Conservation (phyloP, 2,329 filamentous ascomycete species). For the Fusarium duplospermum region DNA sequence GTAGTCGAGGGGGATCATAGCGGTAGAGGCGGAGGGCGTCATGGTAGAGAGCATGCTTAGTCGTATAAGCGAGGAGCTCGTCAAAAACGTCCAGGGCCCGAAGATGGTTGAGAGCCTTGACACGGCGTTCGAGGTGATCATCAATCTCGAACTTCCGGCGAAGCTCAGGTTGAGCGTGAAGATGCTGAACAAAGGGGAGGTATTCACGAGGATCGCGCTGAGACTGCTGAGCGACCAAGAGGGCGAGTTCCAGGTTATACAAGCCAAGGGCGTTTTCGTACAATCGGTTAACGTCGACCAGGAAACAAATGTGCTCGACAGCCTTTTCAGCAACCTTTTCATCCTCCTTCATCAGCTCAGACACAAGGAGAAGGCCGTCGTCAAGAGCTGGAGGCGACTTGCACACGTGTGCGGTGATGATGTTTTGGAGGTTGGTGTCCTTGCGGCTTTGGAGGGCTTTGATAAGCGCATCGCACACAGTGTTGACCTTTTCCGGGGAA, state of each 20-base stretch:
- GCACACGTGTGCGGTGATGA: slow-evolving; percentile 94
- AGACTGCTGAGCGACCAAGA: slow-evolving; percentile 93
- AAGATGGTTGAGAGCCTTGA: slow-evolving; percentile 83
- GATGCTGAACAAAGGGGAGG: slow-evolving; percentile 88
- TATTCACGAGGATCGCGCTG: slow-evolving; percentile 97
- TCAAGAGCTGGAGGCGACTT: slow-evolving; percentile 92
- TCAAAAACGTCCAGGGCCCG: slow-evolving; percentile 79
- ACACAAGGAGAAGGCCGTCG: slow-evolving; percentile 83
- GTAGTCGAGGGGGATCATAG: slow-evolving; percentile 77
- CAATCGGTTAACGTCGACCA: slow-evolving; percentile 90
- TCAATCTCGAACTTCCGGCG: slow-evolving; percentile 88
- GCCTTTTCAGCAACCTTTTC: slow-evolving; percentile 84
- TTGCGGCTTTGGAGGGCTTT: slow-evolving; percentile 71
- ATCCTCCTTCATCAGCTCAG: slow-evolving; percentile 76
- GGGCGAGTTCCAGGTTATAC: slow-evolving; percentile 89
- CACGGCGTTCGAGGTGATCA: slow-evolving; percentile 80
- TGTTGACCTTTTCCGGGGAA: slow-evolving; percentile 77
- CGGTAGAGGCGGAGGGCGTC: slow-evolving; percentile 84
- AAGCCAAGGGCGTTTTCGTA: slow-evolving; percentile 92
- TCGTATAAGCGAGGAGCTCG: slow-evolving; percentile 81
- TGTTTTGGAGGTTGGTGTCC: slow-evolving; percentile 81
- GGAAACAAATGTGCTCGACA: slow-evolving; percentile 96
- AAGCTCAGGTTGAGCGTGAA: slow-evolving; percentile 78
- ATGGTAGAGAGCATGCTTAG: slow-evolving; percentile 83
- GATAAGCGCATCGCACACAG: slow-evolving; percentile 87